Evolutionary conservation across 164 flowering plant species (phyloP), one percentile per base, ranked within the genome.

Genomic region (Akebia trifoliata): DNA sequence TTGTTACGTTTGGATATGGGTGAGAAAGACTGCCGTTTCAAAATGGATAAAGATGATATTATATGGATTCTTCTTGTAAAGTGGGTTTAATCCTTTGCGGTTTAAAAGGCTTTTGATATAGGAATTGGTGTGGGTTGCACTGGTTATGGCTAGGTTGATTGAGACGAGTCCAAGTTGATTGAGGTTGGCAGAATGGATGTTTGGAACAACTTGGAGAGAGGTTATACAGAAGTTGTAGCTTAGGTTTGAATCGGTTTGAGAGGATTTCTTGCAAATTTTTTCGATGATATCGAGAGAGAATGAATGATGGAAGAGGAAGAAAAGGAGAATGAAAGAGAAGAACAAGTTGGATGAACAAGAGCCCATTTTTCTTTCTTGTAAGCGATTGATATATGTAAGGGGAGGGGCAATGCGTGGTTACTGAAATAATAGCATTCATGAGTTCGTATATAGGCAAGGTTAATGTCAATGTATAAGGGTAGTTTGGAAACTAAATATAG

Each of bases 221-320:
- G 60, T 10, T 2, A 71, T 50, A 28, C 81, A 77, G 20, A 71
- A 69, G 0, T 63, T 29, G 60, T 61, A 51, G 36, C 39, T 35
- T 14, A 51, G 14, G 30, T 30, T 18, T 29, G 55, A 37, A 22
- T 50, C 42, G 32, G 39, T 38, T 1, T 18, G 1, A 8, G 20
- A 21, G 9, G 31, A 7, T 30, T 43, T 51, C 12, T 48, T 50
- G 34, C 63, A 60, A 6, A 56, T 50, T 37, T 50, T 48, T 37
- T 37, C 9, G 49, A 60, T 38, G 32, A 60, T 14, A n/a, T 20
- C 4, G 20, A 2, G 2, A 17, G 17, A 24, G 0, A n/a, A 18
- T 4, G 5, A 2, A 8, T 14, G 22, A 18, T 42, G 21, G 8
- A 42, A 42, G 46, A 42, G 24, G n/a, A n/a, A n/a, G n/a, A n/a